phyloP scores from a whole-genome alignment of 148 eudicot species.

The Hydrangea macrophylla region DNA sequence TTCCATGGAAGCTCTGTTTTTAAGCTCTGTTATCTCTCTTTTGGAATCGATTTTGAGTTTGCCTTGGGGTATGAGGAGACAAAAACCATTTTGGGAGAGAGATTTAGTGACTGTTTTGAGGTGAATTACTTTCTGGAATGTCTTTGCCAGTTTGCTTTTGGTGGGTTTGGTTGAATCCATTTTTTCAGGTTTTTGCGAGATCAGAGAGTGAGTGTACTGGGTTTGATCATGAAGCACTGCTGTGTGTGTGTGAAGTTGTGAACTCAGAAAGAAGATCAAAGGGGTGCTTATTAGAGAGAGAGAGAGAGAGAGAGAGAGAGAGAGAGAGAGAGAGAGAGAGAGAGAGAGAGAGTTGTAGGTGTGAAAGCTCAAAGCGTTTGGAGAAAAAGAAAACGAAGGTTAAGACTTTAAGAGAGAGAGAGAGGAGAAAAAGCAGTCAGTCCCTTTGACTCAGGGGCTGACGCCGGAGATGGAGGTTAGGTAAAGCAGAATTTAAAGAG shows the following conservation, averaged over 20 bases:
- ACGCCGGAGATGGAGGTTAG: conserved; percentile 16
- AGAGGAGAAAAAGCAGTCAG: conserved; percentile 9
- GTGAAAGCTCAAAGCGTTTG: not conserved
- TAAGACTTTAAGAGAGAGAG: too few relatives aligned
- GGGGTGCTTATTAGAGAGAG: not conserved
- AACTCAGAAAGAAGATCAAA: not conserved
- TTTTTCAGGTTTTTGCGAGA: not conserved
- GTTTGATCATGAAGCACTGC: not conserved
- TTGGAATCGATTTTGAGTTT: conserved; percentile 13
- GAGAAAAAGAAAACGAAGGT: not conserved
- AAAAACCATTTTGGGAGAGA: conserved; percentile 27
- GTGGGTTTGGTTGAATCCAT: conserved; percentile 53
- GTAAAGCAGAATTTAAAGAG: conserved; percentile 24
- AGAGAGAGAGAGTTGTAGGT: conserved; percentile 11
- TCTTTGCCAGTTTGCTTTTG: conserved; percentile 43
- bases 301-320: not conserved
- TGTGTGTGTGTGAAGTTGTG: not conserved
- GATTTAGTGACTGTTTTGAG: conserved; percentile 25
- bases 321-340: not conserved
- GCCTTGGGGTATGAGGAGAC: conserved; percentile 26
- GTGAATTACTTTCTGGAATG: conserved; percentile 38
- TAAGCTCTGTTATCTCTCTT: conserved; percentile 6
- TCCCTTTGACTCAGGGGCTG: conserved; percentile 13
- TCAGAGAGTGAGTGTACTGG: not conserved
- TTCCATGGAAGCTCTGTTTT: conserved; percentile 45